phyloP scores from a whole-genome alignment of 1,284 basidiomycete species.

The Ceratorhiza oryzae-sativae region DNA sequence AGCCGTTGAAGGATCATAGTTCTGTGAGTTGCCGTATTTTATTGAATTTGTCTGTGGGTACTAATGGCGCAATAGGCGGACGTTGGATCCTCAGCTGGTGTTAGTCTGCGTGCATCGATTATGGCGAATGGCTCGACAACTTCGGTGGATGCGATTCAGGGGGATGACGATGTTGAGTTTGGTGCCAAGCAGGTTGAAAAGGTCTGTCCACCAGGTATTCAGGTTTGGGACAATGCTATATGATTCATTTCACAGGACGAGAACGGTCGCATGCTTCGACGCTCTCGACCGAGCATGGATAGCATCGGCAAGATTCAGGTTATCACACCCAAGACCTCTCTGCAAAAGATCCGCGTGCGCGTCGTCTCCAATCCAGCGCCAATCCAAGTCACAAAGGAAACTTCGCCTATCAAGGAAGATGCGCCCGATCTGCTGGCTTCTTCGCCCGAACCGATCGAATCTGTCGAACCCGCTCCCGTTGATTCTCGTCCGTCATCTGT shows the following conservation, averaged over 20 bases:
- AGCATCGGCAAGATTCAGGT: slow-evolving; percentile 37
- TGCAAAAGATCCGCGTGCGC: slow-evolving; percentile 35
- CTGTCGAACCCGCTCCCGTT: not conserved
- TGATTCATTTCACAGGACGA: not conserved
- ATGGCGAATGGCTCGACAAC: slow-evolving; percentile 28
- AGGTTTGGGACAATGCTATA: not conserved
- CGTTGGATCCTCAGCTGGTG: not conserved
- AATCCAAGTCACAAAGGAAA: slow-evolving; percentile 34
- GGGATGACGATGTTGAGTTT: slow-evolving; percentile 34
- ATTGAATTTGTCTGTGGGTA: not conserved
- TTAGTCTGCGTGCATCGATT: slow-evolving; percentile 16
- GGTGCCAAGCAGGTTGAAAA: slow-evolving; percentile 1
- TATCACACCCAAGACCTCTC: slow-evolving; percentile 24
- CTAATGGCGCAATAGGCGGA: not conserved
- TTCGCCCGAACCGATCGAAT: not conserved
- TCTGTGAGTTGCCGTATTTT: slow-evolving; percentile 16
- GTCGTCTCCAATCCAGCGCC: slow-evolving; percentile 28
- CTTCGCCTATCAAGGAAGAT: slow-evolving; percentile 26
- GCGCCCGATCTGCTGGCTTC: slow-evolving; percentile 1
- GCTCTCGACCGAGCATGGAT: slow-evolving; percentile 22
- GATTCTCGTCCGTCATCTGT: slow-evolving; percentile 5
- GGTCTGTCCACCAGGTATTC: not conserved
- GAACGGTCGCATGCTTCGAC: slow-evolving; percentile 7
- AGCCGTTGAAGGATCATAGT: slow-evolving; percentile 38
- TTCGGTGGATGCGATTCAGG: slow-evolving; percentile 33